Base-by-base conservation (phyloP, 805 yeast species). In the Kodamaea neixiangensis region DNA sequence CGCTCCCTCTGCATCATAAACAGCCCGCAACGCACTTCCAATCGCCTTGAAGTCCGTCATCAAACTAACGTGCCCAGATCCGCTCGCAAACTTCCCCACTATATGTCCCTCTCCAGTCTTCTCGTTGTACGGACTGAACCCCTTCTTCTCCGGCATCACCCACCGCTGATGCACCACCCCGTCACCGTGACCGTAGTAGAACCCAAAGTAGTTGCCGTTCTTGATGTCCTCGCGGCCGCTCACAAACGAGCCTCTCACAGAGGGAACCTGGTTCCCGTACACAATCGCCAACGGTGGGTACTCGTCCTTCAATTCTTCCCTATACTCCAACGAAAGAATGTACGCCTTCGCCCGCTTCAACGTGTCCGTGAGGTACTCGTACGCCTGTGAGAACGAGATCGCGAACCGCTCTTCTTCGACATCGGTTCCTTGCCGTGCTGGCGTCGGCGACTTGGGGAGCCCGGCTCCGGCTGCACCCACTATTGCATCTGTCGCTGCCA, bases 131-230 rank as follows among this genome's bases (percentile, higher is more conserved):
- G 55, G 52, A 1, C 49, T 37, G 61, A 87, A 90, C 0, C 93
- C 96, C 54, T 78, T 77, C 39, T 70, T 69, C 56, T 86, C 88
- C 0, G 97, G 97, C 81, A 91, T 80, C 45, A 88, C 68, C 87
- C 91, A 86, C 55, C 81, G 81, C 57, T 86, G 88, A 66, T 88
- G 88, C 1, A 89, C 89, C 15, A 92, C 97, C 40, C 97, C 97
- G 65, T 92, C 97, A 13, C 97, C 97, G 3, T 89, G 89, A 0
- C 96, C 96, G 60, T 89, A 91, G 58, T 79, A 82, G 59, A 89
- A 86, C 58, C 88, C 85, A 55, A 79, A 82, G 69, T 87, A 91
- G 55, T 82, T 79, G 3, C 96, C 97, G 37, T 78, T 75, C 51
- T 71, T 76, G 52, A 92, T 83, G 34, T 83, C 94, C 40, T 85